phyloP scores from a whole-genome alignment of 495 filamentous ascomycete species.

The Hypoxylon lienhwacheense region DNA sequence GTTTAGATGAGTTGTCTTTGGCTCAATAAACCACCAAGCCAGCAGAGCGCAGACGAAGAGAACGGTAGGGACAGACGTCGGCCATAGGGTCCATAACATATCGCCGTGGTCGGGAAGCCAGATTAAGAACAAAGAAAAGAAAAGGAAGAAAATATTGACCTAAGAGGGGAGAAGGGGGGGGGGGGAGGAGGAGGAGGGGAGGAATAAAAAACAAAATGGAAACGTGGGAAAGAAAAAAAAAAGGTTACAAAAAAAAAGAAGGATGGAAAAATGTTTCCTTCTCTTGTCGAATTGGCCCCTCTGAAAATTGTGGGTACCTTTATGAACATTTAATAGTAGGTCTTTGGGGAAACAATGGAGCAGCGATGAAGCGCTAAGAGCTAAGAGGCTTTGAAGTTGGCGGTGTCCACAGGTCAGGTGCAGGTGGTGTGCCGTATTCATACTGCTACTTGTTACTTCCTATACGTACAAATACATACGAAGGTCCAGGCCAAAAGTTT shows the following conservation, averaged over 20 bases:
- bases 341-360: conserved; percentile 10
- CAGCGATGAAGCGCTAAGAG: conserved; percentile 9
- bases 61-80: conserved; percentile 52
- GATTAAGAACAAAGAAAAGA: conserved; percentile 30
- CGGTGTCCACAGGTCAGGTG: too few relatives aligned
- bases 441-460: too few relatives aligned
- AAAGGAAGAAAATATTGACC: conserved; percentile 16
- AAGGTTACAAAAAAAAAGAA: conserved; percentile 21
- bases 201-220: conserved; percentile 12
- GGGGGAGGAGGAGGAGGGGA: conserved; percentile 21
- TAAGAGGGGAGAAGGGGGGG: conserved; percentile 29
- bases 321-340: background rate
- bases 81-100: conserved; percentile 56
- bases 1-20: conserved; percentile 50
- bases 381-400: background rate
- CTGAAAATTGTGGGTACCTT: conserved; percentile 23
- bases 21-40: conserved; percentile 53
- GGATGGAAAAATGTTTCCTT: conserved; percentile 32
- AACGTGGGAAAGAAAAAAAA: conserved; percentile 19
- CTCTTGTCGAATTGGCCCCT: conserved; percentile 28
- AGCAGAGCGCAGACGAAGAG: conserved; percentile 54
- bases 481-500: too few relatives aligned
- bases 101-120: conserved; percentile 44
- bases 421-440: too few relatives aligned
- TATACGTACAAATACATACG: too few relatives aligned